A percentile compares a stretch with the other conserved stretches of the same genome.
These are phyloP conservation scores for Pyricularia sp. DNA, from an alignment of 2,329 filamentous ascomycete genomes.

Conservation along the genomic window DNA sequence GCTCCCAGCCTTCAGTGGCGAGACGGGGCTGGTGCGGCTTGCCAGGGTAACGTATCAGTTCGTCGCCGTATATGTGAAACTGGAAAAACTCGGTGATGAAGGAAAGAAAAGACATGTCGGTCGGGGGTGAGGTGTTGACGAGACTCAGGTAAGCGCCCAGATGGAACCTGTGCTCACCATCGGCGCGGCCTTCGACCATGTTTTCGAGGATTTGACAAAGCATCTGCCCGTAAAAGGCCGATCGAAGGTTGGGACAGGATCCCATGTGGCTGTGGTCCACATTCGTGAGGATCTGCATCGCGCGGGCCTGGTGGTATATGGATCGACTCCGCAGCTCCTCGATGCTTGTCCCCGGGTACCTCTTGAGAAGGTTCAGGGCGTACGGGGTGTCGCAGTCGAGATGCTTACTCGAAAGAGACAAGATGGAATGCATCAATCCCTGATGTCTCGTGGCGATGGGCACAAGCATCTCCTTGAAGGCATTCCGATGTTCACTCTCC, in stretches of 20 bases:
- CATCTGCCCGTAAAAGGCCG: slow-evolving; percentile 53
- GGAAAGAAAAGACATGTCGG: slow-evolving; percentile 54
- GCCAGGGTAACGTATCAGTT: slow-evolving; percentile 43
- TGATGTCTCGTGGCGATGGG: slow-evolving; percentile 72
- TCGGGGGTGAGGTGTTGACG: slow-evolving; percentile 50
- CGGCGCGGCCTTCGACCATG: slow-evolving; percentile 43
- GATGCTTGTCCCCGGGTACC: slow-evolving; percentile 35
- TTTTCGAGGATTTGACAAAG: slow-evolving; percentile 51
- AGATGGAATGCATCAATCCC: slow-evolving; percentile 82
- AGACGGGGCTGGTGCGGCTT: slow-evolving; percentile 14
- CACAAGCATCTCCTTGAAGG: slow-evolving; percentile 76
- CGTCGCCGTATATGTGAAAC: slow-evolving; percentile 65
- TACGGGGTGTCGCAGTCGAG: slow-evolving; percentile 51
- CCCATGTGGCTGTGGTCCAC: slow-evolving; percentile 26
- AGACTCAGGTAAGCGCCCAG: slow-evolving; percentile 67
- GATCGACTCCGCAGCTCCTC: slow-evolving; percentile 40
- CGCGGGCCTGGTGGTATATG: slow-evolving; percentile 45
- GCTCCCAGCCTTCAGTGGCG: slow-evolving; percentile 30
- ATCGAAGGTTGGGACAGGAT: slow-evolving; percentile 27
- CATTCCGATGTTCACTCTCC: slow-evolving; percentile 71
- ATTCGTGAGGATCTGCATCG: slow-evolving; percentile 28
- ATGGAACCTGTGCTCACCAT: slow-evolving; percentile 70
- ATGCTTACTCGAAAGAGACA: slow-evolving; percentile 76
- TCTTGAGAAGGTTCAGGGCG: slow-evolving; percentile 40
- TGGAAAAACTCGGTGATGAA: slow-evolving; percentile 74